Evolutionary conservation across 371 early-diverging fungal genomes (phyloP), one percentile per base, ranked within the genome.

Genomic region (Syncephalis plumigaleata): DNA sequence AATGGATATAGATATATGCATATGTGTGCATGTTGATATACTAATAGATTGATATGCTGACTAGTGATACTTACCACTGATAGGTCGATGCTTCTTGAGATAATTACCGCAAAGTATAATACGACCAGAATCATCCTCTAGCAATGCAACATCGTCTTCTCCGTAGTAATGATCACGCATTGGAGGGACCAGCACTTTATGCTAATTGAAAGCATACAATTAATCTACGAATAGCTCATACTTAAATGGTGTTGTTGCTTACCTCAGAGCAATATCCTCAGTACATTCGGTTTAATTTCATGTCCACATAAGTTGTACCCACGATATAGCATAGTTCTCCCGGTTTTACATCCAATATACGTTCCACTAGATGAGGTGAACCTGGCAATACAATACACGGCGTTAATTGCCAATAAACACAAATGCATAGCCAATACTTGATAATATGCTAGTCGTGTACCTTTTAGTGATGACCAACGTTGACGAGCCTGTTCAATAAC

Each of bases 121-220:
- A 31, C 93, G 75, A 1, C 95, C 93, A 1, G 86, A 87, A 55
- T 92, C 92, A 60, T 94, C 95, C 53, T 94, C 95, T 38, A 92
- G 52, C 8, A 71, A 63, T n/a, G 82, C 59, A 13, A 57, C 58
- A 48, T 85, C 81, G 0, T 63, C 55, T 2, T 74, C 78, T 11
- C 67, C 64, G 9, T 61, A 61, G 59, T 85, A 89, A 56, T 76
- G 82, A 21, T 58, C 59, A 4, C 75, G 66, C 17, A 70, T 66
- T 7, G 76, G 65, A 20, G 85, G 76, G 1, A 70, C 67, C 1
- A 67, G 55, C 9, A 81, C 61, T 63, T 81, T 75, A 46, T 77
- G 70, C 80, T 87, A 47, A n/a, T 18, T 13, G 22, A 38, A 42
- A 49, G n/a, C 20, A 31, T 11, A 31, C 31, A 4, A 31, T 31